Evolutionary conservation across 2,329 filamentous ascomycete species (phyloP).

Genomic region (Metarhizium anisopliae): DNA sequence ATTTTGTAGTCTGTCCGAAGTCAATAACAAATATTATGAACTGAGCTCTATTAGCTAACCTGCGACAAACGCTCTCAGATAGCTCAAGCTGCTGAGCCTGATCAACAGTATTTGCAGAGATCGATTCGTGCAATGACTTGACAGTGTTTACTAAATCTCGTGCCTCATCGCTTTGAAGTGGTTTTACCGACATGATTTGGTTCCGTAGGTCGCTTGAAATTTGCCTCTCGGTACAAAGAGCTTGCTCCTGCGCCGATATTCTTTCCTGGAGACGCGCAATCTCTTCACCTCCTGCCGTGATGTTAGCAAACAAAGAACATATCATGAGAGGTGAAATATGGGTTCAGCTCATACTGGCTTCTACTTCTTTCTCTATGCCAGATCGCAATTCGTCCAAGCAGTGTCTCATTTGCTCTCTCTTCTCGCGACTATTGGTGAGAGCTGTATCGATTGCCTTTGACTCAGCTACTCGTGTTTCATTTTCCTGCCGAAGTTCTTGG

Average conservation of each 20-base stretch:
- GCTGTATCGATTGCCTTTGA: slow-evolving; percentile 16
- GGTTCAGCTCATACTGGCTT: slow-evolving; percentile 13
- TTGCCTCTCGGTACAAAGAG: slow-evolving; percentile 2
- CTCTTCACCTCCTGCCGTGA: slow-evolving; percentile 13
- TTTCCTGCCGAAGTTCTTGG: slow-evolving; percentile 24
- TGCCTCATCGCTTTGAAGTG: not conserved
- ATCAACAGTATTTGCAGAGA: not conserved
- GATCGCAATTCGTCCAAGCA: slow-evolving; percentile 19
- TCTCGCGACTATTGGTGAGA: slow-evolving; percentile 18
- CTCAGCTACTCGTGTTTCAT: slow-evolving; percentile 13
- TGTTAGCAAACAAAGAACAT: not conserved
- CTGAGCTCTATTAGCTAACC: not conserved
- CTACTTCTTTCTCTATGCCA: slow-evolving; percentile 12
- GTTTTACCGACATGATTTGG: not conserved
- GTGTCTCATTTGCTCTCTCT: slow-evolving; percentile 22
- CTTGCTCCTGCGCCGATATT: slow-evolving; percentile 12
- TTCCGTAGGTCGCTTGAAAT: not conserved
- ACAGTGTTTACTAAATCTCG: not conserved
- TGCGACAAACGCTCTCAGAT: not conserved
- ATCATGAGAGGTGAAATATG: not conserved
- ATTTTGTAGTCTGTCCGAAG: not conserved
- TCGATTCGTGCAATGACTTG: not conserved
- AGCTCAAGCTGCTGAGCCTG: not conserved
- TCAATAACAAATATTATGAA: not conserved
- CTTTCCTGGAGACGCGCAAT: slow-evolving; percentile 15